Evolutionary conservation across 176 grass and related monocot genomes (phyloP).

Genomic region (Aegilops tauschii): DNA sequence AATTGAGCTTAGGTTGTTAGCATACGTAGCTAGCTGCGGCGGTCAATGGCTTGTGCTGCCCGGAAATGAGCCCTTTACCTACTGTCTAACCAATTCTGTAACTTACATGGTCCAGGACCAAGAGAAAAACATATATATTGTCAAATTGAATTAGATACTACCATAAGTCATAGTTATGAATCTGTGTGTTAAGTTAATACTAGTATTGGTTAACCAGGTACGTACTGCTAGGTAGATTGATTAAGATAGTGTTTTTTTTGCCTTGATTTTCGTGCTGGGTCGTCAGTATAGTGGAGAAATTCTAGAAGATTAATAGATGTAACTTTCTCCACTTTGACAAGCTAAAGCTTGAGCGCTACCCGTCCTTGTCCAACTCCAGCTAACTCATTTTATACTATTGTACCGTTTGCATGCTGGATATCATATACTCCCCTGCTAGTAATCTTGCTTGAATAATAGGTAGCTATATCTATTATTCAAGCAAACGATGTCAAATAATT

Average conservation of each 20-base stretch:
- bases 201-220: too few relatives aligned
- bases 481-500: too few relatives aligned
- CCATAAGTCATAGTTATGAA: neutral
- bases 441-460: too few relatives aligned
- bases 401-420: constrained; percentile 50
- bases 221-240: neutral
- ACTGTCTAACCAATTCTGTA: constrained; percentile 61
- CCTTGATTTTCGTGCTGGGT: neutral
- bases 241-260: neutral
- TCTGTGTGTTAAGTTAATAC: too few relatives aligned
- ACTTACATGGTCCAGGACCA: constrained; percentile 39
- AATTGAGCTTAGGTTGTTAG: neutral
- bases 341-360: neutral
- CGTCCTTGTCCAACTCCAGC: constrained; percentile 50
- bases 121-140: neutral
- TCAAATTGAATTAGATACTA: too few relatives aligned
- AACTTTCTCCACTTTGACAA: constrained; percentile 41
- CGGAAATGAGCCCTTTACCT: constrained; percentile 53
- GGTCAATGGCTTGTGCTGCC: constrained; percentile 56
- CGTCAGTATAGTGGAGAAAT: neutral
- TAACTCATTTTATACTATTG: constrained; percentile 46
- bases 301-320: constrained; percentile 17
- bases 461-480: too few relatives aligned
- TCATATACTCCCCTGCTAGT: neutral
- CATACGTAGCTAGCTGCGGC: neutral